Evolutionary conservation across 75 land plant genomes (phyloP).

Genomic region (Pseudotsuga menziesii): DNA sequence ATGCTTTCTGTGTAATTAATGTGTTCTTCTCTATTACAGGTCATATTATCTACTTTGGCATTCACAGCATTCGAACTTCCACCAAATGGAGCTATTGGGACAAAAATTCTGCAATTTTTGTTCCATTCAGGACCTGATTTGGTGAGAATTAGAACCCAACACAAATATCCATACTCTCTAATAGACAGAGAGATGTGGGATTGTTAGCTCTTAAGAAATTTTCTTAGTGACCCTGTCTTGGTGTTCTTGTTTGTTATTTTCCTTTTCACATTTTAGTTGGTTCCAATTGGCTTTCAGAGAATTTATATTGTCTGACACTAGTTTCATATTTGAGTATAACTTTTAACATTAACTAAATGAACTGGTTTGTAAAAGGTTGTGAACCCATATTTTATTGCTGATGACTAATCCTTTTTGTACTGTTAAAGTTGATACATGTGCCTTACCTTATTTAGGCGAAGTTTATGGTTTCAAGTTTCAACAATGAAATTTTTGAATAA

Average conservation of each 20-base stretch:
- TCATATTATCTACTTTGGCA: slow-evolving; percentile 86
- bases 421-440: not conserved
- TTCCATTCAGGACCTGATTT: slow-evolving; percentile 93
- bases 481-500: no score
- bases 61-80: slow-evolving; percentile 99
- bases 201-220: not conserved
- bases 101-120: slow-evolving; percentile 73
- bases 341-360: not conserved
- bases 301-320: not conserved
- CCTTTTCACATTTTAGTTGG: no score
- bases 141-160: slow-evolving; percentile 38
- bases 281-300: no score
- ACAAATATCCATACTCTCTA: not conserved
- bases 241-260: not conserved
- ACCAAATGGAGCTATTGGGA: slow-evolving; percentile 96
- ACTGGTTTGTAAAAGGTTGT: not conserved
- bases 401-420: not conserved
- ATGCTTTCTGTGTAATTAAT: not conserved
- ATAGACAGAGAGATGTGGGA: not conserved
- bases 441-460: no score
- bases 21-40: slow-evolving; percentile 38
- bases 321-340: not conserved
- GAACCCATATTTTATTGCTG: not conserved
- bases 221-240: not conserved
- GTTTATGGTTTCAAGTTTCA: no score